Evolutionary conservation across 345 rosid species (phyloP).

Genomic region (thale cress (Arabidopsis thaliana)): DNA sequence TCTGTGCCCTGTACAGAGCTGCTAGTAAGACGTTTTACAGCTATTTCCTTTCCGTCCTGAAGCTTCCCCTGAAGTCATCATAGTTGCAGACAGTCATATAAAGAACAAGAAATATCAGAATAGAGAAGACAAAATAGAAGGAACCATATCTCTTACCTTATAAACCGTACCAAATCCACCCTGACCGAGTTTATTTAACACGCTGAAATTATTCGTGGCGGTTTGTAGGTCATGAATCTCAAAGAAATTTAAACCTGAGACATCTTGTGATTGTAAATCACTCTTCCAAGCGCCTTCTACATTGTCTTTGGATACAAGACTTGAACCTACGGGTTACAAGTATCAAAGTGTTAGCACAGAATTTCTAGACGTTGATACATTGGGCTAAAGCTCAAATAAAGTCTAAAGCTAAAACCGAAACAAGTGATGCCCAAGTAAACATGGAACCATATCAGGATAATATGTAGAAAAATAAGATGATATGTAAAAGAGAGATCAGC

Average conservation of each 20-base stretch:
- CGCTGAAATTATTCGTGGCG: conserved; percentile 41
- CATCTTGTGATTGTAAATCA: conserved; percentile 36
- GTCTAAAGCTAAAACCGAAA: conserved; percentile 6
- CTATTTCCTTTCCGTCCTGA: conserved; percentile 53
- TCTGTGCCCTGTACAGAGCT: conserved; percentile 54
- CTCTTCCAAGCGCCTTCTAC: conserved; percentile 37
- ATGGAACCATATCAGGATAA: neutral
- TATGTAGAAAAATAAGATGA: neutral
- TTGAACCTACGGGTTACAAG: conserved; percentile 22
- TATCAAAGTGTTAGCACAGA: conserved; percentile 9
- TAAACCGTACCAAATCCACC: conserved; percentile 49
- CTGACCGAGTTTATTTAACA: conserved; percentile 41
- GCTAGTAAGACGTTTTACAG: conserved; percentile 58
- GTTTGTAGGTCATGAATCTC: conserved; percentile 34
- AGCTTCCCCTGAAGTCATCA: conserved; percentile 50
- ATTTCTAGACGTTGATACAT: neutral
- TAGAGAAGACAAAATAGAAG: neutral
- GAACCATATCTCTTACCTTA: conserved; percentile 35
- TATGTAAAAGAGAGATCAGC: neutral
- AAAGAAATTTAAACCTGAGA: conserved; percentile 41
- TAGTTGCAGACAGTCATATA: conserved; percentile 31
- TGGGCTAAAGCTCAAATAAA: neutral
- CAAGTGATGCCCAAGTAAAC: neutral
- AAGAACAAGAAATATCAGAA: conserved; percentile 23
- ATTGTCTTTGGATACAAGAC: conserved; percentile 26